phyloP scores from a whole-genome alignment of 1,139 yeast species.

The Torulaspora globosa region DNA sequence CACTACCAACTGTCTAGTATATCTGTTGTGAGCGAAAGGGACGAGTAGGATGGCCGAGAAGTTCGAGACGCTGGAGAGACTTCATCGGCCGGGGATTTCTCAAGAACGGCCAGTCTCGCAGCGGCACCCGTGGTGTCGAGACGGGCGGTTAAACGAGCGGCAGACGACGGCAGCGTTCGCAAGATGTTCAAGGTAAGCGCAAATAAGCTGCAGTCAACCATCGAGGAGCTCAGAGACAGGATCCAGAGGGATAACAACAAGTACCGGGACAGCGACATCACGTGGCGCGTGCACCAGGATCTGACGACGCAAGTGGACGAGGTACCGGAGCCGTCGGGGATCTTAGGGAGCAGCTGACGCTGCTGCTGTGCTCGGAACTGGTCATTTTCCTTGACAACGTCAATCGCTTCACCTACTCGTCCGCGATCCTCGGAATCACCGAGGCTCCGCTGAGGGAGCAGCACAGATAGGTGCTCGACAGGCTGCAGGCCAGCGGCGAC shows the following conservation, averaged over 20 bases:
- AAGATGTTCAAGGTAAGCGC: conserved; percentile 15
- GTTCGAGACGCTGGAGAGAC: conserved; percentile 16
- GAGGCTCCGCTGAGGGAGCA: conserved; percentile 6
- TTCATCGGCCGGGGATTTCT: conserved; percentile 21
- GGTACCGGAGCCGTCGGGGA: conserved; percentile 6
- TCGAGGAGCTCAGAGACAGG: conserved; percentile 16
- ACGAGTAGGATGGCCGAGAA: conserved; percentile 5
- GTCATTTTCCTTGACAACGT: conserved; percentile 13
- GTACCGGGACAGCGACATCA: conserved; percentile 10
- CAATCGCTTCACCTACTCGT: conserved; percentile 21
- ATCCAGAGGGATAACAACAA: conserved; percentile 8
- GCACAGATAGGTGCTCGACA: background rate
- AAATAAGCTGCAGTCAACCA: conserved; percentile 13
- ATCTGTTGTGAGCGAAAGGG: background rate
- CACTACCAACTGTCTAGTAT: background rate
- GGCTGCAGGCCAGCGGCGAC: background rate
- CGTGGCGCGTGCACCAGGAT: conserved; percentile 17
- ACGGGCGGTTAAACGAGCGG: background rate
- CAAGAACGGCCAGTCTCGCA: conserved; percentile 8
- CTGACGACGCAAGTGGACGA: conserved; percentile 3
- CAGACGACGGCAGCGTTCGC: conserved; percentile 1
- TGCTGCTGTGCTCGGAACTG: conserved; percentile 7
- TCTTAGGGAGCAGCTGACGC: conserved; percentile 10
- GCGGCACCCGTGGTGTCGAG: too few relatives aligned
- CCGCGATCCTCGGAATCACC: conserved; percentile 12